phyloP scores from a whole-genome alignment of 2,329 filamentous ascomycete genomes.

The Periconia digitata region DNA sequence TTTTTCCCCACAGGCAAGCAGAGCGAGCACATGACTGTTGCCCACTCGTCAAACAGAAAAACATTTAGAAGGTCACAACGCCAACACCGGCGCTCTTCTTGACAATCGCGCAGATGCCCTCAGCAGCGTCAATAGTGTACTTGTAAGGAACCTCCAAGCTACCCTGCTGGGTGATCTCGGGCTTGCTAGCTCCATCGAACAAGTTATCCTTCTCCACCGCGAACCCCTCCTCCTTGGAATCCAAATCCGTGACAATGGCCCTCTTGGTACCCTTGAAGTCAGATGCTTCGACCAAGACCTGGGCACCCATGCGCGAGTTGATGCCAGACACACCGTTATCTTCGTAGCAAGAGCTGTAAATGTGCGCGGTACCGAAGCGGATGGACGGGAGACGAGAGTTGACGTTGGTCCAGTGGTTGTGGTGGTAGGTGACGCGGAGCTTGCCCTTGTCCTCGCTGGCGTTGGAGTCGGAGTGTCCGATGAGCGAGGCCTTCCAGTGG shows the following conservation, averaged over 20 bases:
- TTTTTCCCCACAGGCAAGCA: too few species aligned
- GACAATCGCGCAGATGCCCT: slow-evolving; percentile 27
- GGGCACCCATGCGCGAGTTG: slow-evolving; percentile 48
- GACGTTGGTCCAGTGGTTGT: slow-evolving; percentile 67
- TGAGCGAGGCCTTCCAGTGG: slow-evolving; percentile 64
- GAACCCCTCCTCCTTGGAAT: slow-evolving; percentile 56
- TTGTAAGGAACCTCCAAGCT: slow-evolving; percentile 56
- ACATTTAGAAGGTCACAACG: slow-evolving; percentile 32
- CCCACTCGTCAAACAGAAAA: too few species aligned
- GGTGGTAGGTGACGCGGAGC: slow-evolving; percentile 65
- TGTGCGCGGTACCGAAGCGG: slow-evolving; percentile 67
- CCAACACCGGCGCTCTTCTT: slow-evolving; percentile 33
- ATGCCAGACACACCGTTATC: slow-evolving; percentile 43
- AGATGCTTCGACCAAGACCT: slow-evolving; percentile 48
- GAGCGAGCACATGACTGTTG: too few species aligned
- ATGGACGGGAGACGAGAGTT: slow-evolving; percentile 65
- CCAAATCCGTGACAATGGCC: slow-evolving; percentile 59
- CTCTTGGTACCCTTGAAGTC: slow-evolving; percentile 61
- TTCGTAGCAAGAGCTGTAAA: slow-evolving; percentile 55
- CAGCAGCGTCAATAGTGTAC: slow-evolving; percentile 46
- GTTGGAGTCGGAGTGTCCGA: slow-evolving; percentile 63
- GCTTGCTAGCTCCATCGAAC: slow-evolving; percentile 40
- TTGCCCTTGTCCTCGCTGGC: slow-evolving; percentile 57
- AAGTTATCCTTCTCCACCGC: slow-evolving; percentile 51
- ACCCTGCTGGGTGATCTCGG: slow-evolving; percentile 53